Base-by-base conservation (phyloP, 305 asterid species). In the Fraxinus velutina region DNA sequence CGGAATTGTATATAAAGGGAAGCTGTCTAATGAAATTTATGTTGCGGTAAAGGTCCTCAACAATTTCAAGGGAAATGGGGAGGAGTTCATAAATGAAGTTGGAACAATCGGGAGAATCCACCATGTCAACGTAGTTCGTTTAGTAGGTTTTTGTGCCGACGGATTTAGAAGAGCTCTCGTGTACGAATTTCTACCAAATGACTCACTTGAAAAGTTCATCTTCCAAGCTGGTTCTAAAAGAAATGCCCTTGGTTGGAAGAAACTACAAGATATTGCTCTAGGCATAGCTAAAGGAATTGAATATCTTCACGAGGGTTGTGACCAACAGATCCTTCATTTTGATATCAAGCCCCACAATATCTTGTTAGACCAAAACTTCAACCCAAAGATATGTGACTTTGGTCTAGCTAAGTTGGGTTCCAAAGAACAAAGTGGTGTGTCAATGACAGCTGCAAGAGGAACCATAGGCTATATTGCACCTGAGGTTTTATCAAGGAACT, bases 71-170 rank as follows among this genome's bases (percentile, higher is more conserved):
- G 77, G 71, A 47, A 68, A 77, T 17, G 84, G 86, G 12, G 85
- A 85, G 47, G 87, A 85, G 34, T 85, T 85, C 44, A 72, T 85
- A 9, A 85, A 36, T 24, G 86, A 85, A 47, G 84, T 85, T 0
- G 78, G 78, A 27, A 83, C 82, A 10, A 79, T 83, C 8, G 88
- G 86, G 1, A 72, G 50, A 33, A 83, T 83, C 55, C 86, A 85
- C 80, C 86, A 85, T 36, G 78, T 83, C 21, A 85, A 80, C 29
- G 78, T 85, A 34, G 86, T 84, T 17, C 78, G 84, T 4, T 70
- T 83, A 37, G 30, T 83, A 15, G 86, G 84, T 1, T 85, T 8
- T 13, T 85, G 83, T 30, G 88, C 82, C 22, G 88, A 85, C 24
- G 82, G 86, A 64, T 73, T 73, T 4, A 73, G 64, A 42, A 6